A percentile compares a stretch with the other conserved stretches of the same genome.
Conservation (phyloP, 2,329 filamentous ascomycete species). For the Talaromyces funiculosus region DNA sequence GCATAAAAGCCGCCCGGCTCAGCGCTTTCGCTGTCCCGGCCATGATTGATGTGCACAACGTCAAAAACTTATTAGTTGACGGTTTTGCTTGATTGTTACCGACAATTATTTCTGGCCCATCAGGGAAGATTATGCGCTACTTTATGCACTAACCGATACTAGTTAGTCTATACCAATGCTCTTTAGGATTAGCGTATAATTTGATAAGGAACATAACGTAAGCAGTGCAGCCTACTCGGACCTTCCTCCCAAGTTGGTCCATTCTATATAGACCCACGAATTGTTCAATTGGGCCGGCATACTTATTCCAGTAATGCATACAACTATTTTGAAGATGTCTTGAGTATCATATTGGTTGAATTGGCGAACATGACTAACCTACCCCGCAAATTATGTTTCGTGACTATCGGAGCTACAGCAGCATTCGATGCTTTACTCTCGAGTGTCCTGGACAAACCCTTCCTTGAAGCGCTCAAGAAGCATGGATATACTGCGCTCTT, state of each 20-base stretch:
- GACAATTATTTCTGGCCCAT: slow-evolving; percentile 13
- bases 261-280: not conserved
- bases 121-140: slow-evolving; percentile 6
- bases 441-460: slow-evolving; percentile 56
- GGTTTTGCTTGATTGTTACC: not conserved
- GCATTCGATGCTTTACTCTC: slow-evolving; percentile 68
- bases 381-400: slow-evolving; percentile 57
- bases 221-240: not conserved
- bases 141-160: not conserved
- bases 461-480: slow-evolving; percentile 56
- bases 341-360: slow-evolving; percentile 3
- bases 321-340: not conserved
- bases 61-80: not conserved
- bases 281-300: not conserved
- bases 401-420: slow-evolving; percentile 89
- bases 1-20: slow-evolving; percentile 29
- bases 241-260: not conserved
- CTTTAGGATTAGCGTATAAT: not conserved
- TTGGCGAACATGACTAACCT: slow-evolving; percentile 7
- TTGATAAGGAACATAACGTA: not conserved
- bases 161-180: not conserved
- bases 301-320: not conserved
- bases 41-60: slow-evolving; percentile 22
- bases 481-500: slow-evolving; percentile 65
- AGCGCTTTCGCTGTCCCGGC: slow-evolving; percentile 35